Evolutionary conservation across 495 filamentous ascomycete genomes (phyloP).

Genomic region (Penicillium bovifimosum): DNA sequence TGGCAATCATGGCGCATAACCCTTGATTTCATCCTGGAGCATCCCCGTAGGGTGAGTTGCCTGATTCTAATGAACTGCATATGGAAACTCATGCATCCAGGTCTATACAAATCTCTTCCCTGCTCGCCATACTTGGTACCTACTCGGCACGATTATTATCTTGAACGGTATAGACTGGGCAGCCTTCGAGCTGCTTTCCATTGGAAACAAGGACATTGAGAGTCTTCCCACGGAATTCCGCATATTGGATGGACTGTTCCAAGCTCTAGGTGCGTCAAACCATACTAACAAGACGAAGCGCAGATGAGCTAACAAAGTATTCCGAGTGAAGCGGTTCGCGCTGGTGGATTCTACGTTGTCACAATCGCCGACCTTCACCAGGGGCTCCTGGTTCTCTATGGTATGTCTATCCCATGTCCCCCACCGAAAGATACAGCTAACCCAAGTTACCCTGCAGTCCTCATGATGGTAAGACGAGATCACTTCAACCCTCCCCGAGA

Average conservation of each 20-base stretch:
- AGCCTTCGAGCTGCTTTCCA: conserved; percentile 72
- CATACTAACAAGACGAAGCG: background rate
- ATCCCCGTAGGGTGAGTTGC: conserved; percentile 58
- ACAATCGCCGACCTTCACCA: conserved; percentile 63
- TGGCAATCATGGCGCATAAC: conserved; percentile 56
- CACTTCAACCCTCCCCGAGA: background rate
- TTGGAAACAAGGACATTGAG: conserved; percentile 61
- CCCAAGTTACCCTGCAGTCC: conserved; percentile 38
- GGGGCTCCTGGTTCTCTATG: conserved; percentile 70
- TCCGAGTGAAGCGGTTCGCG: conserved; percentile 55
- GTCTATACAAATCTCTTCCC: conserved; percentile 81
- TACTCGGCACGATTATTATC: conserved; percentile 62
- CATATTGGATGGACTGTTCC: conserved; percentile 75
- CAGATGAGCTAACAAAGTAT: conserved; percentile 5
- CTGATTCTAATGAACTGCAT: background rate
- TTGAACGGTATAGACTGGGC: conserved; percentile 81
- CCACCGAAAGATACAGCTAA: conserved; percentile 7
- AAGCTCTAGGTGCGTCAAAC: conserved; percentile 50
- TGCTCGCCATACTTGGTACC: conserved; percentile 71
- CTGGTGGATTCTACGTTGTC: conserved; percentile 81
- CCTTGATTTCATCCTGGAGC: conserved; percentile 72
- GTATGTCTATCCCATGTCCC: conserved; percentile 13
- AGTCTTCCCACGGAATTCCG: conserved; percentile 51
- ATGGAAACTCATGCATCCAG: conserved; percentile 3
- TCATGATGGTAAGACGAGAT: conserved; percentile 65